Base-by-base conservation (phyloP, 176 grass and related monocot genomes). In the Avena sativa region DNA sequence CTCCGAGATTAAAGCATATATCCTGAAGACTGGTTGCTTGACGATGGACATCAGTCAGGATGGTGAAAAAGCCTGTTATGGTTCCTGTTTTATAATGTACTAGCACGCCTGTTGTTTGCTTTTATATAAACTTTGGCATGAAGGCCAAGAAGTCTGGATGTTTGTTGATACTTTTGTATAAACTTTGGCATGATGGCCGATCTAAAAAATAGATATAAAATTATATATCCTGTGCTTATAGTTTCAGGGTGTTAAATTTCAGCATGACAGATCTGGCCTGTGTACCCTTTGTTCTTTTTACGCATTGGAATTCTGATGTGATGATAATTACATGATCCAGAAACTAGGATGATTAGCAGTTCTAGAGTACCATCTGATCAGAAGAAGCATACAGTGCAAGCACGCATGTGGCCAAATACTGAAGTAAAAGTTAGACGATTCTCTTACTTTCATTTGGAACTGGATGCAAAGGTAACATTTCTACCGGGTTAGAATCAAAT, bases 381-480 rank as follows among this genome's bases (percentile, higher is more conserved):
- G 12, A 57, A 79, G 6, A 55, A 47, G 32, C 20, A 50, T 40
- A 30, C 19, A 55, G 44, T 46, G 64, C 79, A 76, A 53, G 25
- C 59, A 46, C 15, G 48, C 21, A 17, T 40, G 60, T 21, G 74
- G 15, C 69, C 30, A 43, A 48, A 48, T 4, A 49, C 43, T 53
- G 49, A 50, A 50, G 49, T 13, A 53, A 53, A 53, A 53, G 14
- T 8, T 47, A 19, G 51, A 53, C 2, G 12, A 53, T 53, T 53
- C 51, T 53, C 17, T 19, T 17, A 57, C 53, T 57, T 57, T 56
- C 46, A 66, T 75, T 51, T 80, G 66, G 65, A 80, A 59, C 23
- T 72, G 36, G 40, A 62, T 36, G 53, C 23, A 19, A 70, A 73
- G 65, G 43, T 80, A 87, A 20, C 5, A 21, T n/a, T 46, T 60